Evolutionary conservation across 2,329 filamentous ascomycete species (phyloP).

Genomic region (Bipolaris oryzae): DNA sequence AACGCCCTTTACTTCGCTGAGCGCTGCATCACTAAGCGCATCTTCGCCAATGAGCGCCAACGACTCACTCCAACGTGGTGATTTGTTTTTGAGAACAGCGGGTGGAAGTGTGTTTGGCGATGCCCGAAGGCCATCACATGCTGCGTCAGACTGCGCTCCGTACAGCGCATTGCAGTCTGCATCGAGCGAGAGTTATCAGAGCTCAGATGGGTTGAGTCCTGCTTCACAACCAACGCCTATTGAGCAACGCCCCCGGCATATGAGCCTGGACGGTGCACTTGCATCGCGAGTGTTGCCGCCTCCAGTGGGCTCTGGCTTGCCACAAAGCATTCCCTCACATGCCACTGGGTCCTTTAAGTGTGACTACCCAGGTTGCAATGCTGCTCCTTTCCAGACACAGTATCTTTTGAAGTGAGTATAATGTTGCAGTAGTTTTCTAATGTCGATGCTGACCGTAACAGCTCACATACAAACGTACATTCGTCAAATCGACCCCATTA

Average conservation of each 20-base stretch:
- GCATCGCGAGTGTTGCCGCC: slow-evolving; percentile 40
- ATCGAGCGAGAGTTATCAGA: slow-evolving; percentile 44
- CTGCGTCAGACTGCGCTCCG: slow-evolving; percentile 41
- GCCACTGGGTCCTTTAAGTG: slow-evolving; percentile 56
- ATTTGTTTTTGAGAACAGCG: slow-evolving; percentile 41
- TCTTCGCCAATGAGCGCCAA: slow-evolving; percentile 41
- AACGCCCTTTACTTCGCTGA: slow-evolving; percentile 38
- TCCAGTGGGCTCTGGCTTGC: slow-evolving; percentile 39
- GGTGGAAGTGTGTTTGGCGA: slow-evolving; percentile 38
- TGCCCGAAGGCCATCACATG: slow-evolving; percentile 45
- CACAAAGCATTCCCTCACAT: slow-evolving; percentile 35
- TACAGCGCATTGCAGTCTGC: slow-evolving; percentile 41
- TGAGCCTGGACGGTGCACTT: slow-evolving; percentile 41
- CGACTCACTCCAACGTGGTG: slow-evolving; percentile 36
- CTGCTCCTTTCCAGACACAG: slow-evolving; percentile 76
- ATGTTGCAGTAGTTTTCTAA: not conserved
- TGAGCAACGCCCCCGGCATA: slow-evolving; percentile 34
- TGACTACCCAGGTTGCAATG: slow-evolving; percentile 67
- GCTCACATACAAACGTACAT: slow-evolving; percentile 75
- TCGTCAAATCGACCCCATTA: slow-evolving; percentile 68
- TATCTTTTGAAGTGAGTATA: slow-evolving; percentile 70
- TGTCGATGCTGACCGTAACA: slow-evolving; percentile 25
- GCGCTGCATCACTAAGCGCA: slow-evolving; percentile 39
- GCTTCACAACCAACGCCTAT: slow-evolving; percentile 37
- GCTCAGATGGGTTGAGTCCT: slow-evolving; percentile 45